phyloP scores from a whole-genome alignment of 1,139 yeast genomes.

The Zygoascus hellenicus region DNA sequence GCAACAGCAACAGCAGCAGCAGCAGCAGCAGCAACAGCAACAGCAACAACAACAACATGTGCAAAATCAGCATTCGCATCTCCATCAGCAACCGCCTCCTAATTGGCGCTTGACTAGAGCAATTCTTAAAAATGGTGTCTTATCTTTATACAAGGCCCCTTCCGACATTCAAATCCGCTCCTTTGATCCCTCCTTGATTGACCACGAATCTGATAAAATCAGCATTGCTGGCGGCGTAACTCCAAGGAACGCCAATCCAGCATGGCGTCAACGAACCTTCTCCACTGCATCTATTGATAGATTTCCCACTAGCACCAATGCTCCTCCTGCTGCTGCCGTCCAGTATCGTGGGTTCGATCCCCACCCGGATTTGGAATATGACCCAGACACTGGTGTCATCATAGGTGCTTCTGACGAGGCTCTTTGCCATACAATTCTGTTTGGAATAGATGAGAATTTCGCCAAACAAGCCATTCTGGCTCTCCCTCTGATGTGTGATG shows the following conservation, averaged over 20 bases:
- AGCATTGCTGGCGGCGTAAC: conserved; percentile 11
- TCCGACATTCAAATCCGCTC: conserved; percentile 26
- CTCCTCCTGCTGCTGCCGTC: conserved; percentile 1
- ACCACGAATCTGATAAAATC: conserved; percentile 3
- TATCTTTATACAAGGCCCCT: conserved; percentile 31
- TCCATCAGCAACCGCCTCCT: neutral
- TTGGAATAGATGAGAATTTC: conserved; percentile 38
- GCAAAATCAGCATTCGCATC: neutral
- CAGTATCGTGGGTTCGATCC: conserved; percentile 33
- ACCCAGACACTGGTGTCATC: conserved; percentile 42
- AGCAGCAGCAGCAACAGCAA: neutral
- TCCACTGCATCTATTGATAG: neutral
- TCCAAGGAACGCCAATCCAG: conserved; percentile 10
- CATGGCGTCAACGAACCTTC: conserved; percentile 9
- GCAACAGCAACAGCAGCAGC: neutral
- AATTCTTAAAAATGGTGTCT: conserved; percentile 27
- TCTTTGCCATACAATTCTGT: conserved; percentile 65
- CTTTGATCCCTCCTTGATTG: conserved; percentile 24
- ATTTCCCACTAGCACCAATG: conserved; percentile 3
- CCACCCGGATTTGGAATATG: conserved; percentile 66
- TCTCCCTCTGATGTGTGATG: conserved; percentile 62
- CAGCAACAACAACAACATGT: neutral
- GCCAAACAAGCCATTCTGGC: conserved; percentile 47
- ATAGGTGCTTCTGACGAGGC: conserved; percentile 57
- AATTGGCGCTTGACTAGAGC: conserved; percentile 32